A percentile compares a stretch with the other conserved stretches of the same genome.
Evolutionary conservation across 352 stramenopile genomes (phyloP).

Genomic region (Globisporangium cylindrosporum): DNA sequence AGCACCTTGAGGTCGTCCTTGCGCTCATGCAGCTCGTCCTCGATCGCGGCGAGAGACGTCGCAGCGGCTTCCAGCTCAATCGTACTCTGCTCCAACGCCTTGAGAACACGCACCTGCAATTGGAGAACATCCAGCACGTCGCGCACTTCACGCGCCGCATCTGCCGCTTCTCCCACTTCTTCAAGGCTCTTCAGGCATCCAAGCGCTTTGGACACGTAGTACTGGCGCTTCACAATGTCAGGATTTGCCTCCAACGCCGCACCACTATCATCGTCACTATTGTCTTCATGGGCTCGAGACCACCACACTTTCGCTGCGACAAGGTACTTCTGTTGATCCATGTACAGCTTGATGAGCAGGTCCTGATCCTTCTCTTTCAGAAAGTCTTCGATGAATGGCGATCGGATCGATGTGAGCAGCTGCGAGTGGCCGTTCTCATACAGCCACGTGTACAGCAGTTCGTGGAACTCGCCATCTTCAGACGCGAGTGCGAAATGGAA

Average conservation of each 20-base stretch:
- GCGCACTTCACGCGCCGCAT: constrained; percentile 76
- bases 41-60: constrained; percentile 24
- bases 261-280: constrained; percentile 38
- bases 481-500: constrained; percentile 73
- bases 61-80: constrained; percentile 59
- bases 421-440: constrained; percentile 66
- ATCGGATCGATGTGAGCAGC: constrained; percentile 63
- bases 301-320: constrained; percentile 83
- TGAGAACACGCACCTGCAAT: constrained; percentile 79
- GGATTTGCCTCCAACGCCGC: constrained; percentile 55
- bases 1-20: constrained; percentile 65
- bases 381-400: constrained; percentile 79
- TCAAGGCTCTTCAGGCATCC: constrained; percentile 77
- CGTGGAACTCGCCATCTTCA: constrained; percentile 71
- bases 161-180: constrained; percentile 60
- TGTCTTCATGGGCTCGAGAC: constrained; percentile 64
- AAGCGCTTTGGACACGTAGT: constrained; percentile 77
- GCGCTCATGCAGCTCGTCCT: constrained; percentile 48
- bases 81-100: constrained; percentile 65
- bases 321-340: constrained; percentile 85
- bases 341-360: constrained; percentile 83
- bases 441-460: constrained; percentile 80
- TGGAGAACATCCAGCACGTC: constrained; percentile 83
- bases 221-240: constrained; percentile 79
- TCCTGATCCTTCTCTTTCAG: constrained; percentile 83